Base-by-base conservation (phyloP, 345 rosid genomes). In the Brassica carinata region DNA sequence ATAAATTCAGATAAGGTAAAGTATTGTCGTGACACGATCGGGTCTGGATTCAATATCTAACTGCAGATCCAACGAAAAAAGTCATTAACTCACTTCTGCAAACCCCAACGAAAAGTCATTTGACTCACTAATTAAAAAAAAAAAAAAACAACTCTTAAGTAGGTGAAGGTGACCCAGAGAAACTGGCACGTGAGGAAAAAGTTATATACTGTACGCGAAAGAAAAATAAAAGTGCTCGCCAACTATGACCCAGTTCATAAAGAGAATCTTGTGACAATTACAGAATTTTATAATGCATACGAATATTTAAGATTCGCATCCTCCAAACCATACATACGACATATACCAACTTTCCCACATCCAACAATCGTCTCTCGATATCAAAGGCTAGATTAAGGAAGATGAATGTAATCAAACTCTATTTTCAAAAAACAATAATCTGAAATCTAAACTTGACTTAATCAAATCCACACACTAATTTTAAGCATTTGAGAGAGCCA, bases 101-200 rank as follows among this genome's bases (percentile, higher is more conserved):
- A 40, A 57, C 0, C 31, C 59, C 59, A 76, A 19, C 8, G 2
- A 55, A 5, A 15, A 51, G 18, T 51, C 18, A 53, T 14, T 51
- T 53, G 6, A 53, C 19, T 53, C 58, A 2, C 3, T 53, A 53
- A 4, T 66, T 0, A 27, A 9, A 4, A 34, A 34, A 14, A 34
- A 34, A 14, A 33, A n/a, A 57, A 55, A 23, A 59, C 0, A 34
- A 59, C 23, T 79, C 48, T 40, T 9, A 40, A 40, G 48, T 40
- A 40, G 48, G 48, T 38, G 45, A 67, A 19, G 78, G 82, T 79
- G 78, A 67, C 45, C 3, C 7, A 69, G n/a, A 69, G 34, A 69
- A 62, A 74, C 43, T 69, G 51, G 75, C 83, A 73, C 83, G 75
- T 80, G 79, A 11, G 58, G 63, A 69, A 73, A 68, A 38, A 40